A percentile compares a stretch with the other conserved stretches of the same genome.
Conservation (phyloP, 2,329 filamentous ascomycete genomes). For the Hypocrella siamensis region DNA sequence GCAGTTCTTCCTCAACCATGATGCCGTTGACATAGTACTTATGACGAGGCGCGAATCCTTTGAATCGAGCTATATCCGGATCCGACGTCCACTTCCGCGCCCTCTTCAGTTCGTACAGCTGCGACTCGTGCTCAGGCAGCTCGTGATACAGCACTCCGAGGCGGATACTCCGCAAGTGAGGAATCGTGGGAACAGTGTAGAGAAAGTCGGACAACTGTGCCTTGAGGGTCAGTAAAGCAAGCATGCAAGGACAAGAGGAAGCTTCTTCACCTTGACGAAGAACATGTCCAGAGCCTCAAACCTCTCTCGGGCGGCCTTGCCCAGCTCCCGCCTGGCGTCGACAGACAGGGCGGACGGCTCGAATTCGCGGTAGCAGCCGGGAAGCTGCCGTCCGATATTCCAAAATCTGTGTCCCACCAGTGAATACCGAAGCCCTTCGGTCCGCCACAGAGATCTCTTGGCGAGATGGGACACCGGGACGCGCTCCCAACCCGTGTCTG, state of each 20-base stretch:
- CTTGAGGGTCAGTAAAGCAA: no score
- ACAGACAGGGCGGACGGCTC: constrained; percentile 28
- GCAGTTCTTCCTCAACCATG: constrained; percentile 34
- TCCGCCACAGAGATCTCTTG: constrained; percentile 43
- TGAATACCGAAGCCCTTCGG: constrained; percentile 40
- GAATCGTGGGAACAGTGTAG: constrained; percentile 37
- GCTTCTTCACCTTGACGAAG: constrained; percentile 41
- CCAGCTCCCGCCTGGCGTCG: constrained; percentile 27
- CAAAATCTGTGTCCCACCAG: constrained; percentile 33
- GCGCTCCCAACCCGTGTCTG: constrained; percentile 44
- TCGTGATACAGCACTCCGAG: constrained; percentile 45
- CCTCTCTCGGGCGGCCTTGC: constrained; percentile 31
- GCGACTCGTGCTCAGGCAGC: constrained; percentile 33
- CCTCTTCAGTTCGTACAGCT: constrained; percentile 23
- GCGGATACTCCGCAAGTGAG: constrained; percentile 40
- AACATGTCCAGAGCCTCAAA: constrained; percentile 47
- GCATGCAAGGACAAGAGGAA: constrained; percentile 1
- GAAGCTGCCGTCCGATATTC: constrained; percentile 36
- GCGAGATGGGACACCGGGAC: constrained; percentile 35
- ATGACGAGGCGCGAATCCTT: constrained; percentile 37
- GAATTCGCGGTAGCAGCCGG: constrained; percentile 31
- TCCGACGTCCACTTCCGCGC: constrained; percentile 44
- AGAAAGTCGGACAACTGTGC: constrained; percentile 46
- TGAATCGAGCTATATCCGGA: constrained; percentile 33
- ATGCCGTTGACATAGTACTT: constrained; percentile 44